Conservation (phyloP, 2,329 filamentous ascomycete species). For the Sarocladiaceae sp. region DNA sequence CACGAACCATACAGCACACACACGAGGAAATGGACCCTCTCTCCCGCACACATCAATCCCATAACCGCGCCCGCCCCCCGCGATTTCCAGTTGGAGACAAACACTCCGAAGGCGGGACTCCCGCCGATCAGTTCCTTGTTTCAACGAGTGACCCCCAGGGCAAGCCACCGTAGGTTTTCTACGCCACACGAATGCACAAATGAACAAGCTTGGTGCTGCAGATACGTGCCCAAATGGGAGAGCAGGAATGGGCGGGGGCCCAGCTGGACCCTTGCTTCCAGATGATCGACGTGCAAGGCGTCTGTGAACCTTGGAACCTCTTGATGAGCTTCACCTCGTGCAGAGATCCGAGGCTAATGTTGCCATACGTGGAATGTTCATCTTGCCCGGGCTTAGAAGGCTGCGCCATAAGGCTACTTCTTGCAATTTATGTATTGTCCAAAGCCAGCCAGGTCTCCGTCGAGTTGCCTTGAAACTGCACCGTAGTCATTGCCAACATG, state of each 20-base stretch:
- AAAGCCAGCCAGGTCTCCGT: not conserved
- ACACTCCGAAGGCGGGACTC: slow-evolving; percentile 1
- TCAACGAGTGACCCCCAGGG: not conserved
- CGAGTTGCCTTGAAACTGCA: not conserved
- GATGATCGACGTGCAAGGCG: not conserved
- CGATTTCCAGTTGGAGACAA: slow-evolving; percentile 10
- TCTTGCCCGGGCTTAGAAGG: not conserved
- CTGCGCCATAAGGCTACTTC: slow-evolving; percentile 1
- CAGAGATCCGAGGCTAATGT: not conserved
- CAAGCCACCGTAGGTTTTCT: not conserved
- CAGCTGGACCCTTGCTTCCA: not conserved
- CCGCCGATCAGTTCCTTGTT: slow-evolving; percentile 3
- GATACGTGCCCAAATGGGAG: too few species aligned
- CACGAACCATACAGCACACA: not conserved
- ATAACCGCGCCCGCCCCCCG: not conserved
- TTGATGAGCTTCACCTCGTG: not conserved
- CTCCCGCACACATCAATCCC: not conserved
- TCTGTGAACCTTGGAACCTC: not conserved
- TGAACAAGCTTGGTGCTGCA: not conserved
- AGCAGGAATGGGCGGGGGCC: too few species aligned
- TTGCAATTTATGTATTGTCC: not conserved
- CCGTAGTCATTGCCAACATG: too few species aligned
- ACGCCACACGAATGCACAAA: not conserved
- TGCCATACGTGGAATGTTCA: not conserved
- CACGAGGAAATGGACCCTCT: not conserved